These are phyloP conservation scores for Kuraishia piskuri DNA, from an alignment of 805 yeast species.

Conservation along the genomic window DNA sequence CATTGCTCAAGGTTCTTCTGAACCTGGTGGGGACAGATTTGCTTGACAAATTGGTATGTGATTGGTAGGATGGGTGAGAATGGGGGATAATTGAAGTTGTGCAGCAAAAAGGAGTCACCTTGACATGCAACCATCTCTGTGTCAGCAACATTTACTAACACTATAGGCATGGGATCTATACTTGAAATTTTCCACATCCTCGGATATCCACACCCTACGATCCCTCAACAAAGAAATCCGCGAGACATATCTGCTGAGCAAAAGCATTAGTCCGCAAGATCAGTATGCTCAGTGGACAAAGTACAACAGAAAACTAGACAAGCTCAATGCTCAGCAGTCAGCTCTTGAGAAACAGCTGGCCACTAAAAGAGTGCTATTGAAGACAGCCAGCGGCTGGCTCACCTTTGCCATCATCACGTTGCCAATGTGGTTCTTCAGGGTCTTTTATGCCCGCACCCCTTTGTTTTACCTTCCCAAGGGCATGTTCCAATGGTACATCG, in stretches of 20 bases:
- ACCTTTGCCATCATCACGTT: slow-evolving; percentile 32
- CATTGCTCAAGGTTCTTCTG: slow-evolving; percentile 28
- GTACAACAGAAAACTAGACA: slow-evolving; percentile 64
- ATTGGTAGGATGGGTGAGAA: no score
- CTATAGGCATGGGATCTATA: slow-evolving; percentile 10
- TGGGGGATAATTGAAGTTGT: no score
- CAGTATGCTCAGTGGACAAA: slow-evolving; percentile 96
- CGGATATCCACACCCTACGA: slow-evolving; percentile 20
- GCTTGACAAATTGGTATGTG: slow-evolving; percentile 15
- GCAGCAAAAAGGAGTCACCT: no score
- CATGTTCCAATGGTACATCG: slow-evolving; percentile 44
- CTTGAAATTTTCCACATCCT: slow-evolving; percentile 24
- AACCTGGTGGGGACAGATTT: slow-evolving; percentile 24
- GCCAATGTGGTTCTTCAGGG: slow-evolving; percentile 39
- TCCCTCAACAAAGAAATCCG: slow-evolving; percentile 34
- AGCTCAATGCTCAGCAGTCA: slow-evolving; percentile 43
- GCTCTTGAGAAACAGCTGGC: slow-evolving; percentile 29
- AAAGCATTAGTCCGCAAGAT: slow-evolving; percentile 75
- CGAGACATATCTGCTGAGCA: slow-evolving; percentile 41
- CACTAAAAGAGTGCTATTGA: slow-evolving; percentile 25
- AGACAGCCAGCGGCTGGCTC: slow-evolving; percentile 21
- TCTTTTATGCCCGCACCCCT: slow-evolving; percentile 43
- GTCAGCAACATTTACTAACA: no score
- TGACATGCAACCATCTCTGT: no score
- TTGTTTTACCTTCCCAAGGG: slow-evolving; percentile 53